These are phyloP conservation scores for Colletotrichum destructivum DNA, from an alignment of 2,329 filamentous ascomycete genomes.

Conservation along the genomic window DNA sequence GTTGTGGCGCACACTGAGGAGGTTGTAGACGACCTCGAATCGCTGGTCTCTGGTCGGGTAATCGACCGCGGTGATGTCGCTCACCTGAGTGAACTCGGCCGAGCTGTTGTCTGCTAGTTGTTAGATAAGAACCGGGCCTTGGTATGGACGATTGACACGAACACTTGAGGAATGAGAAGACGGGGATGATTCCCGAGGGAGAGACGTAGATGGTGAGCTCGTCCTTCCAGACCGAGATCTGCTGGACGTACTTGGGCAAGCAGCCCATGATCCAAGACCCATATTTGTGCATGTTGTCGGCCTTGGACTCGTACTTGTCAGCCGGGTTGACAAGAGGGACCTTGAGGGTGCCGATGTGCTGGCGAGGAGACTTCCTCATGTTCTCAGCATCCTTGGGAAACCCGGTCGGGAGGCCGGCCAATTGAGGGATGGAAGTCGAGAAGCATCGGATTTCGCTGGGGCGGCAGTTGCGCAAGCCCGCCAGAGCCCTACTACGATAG, in stretches of 20 bases:
- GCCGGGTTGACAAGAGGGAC: conserved; percentile 89
- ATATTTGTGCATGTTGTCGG: conserved; percentile 91
- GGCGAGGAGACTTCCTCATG: conserved; percentile 75
- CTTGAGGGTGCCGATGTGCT: conserved; percentile 73
- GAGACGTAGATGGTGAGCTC: conserved; percentile 96
- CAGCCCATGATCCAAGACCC: conserved; percentile 97
- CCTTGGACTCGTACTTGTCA: conserved; percentile 92
- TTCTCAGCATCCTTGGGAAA: conserved; percentile 74
- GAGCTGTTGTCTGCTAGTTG: conserved; percentile 83
- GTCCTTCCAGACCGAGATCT: conserved; percentile 99
- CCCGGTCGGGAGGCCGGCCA: conserved; percentile 43
- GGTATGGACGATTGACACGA: conserved; percentile 38
- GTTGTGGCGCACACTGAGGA: conserved; percentile 96
- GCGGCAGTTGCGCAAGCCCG: conserved; percentile 47
- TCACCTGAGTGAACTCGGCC: conserved; percentile 95
- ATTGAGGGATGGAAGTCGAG: conserved; percentile 45
- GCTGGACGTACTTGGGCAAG: conserved; percentile 97
- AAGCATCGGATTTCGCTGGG: conserved; percentile 43
- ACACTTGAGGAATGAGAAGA: conserved; percentile 94
- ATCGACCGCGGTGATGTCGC: conserved; percentile 94
- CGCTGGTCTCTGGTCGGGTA: conserved; percentile 96
- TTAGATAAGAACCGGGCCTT: conserved; percentile 1
- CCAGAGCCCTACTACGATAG: conserved; percentile 69
- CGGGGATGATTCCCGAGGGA: conserved; percentile 88
- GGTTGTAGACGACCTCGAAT: conserved; percentile 98